Conservation (phyloP, 2,329 filamentous ascomycete species). For the Fusarium sp. region DNA sequence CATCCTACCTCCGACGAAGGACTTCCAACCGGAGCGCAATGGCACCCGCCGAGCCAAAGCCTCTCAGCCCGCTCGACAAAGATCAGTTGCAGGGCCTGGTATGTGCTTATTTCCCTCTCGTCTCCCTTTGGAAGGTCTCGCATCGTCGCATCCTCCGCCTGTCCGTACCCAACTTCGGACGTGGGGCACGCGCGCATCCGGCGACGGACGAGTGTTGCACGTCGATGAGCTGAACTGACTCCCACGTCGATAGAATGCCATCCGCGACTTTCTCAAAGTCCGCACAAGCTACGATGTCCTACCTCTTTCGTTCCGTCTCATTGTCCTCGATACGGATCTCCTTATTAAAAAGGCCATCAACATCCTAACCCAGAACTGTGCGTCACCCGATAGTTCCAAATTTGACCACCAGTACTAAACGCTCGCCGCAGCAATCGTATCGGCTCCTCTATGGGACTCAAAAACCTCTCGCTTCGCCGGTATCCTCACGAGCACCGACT, state of each 20-base stretch:
- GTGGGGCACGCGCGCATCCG: slow-evolving; percentile 32
- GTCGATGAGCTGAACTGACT: slow-evolving; percentile 21
- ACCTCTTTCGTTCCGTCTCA: slow-evolving; percentile 93
- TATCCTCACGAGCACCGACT: slow-evolving; percentile 93
- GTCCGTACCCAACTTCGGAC: slow-evolving; percentile 33
- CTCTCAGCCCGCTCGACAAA: slow-evolving; percentile 72
- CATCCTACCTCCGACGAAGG: slow-evolving; percentile 64
- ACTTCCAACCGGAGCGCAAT: slow-evolving; percentile 51
- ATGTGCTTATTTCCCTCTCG: slow-evolving; percentile 51
- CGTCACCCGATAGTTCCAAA: slow-evolving; percentile 34
- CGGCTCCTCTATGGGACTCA: slow-evolving; percentile 96
- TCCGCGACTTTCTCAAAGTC: slow-evolving; percentile 95
- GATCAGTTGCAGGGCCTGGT: slow-evolving; percentile 84
- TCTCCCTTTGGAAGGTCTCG: slow-evolving; percentile 9
- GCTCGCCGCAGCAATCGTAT: slow-evolving; percentile 81
- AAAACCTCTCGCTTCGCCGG: slow-evolving; percentile 92
- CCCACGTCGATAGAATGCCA: slow-evolving; percentile 72
- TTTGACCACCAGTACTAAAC: slow-evolving; percentile 29
- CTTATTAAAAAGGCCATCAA: slow-evolving; percentile 97
- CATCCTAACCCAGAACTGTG: slow-evolving; percentile 96
- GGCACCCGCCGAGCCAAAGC: slow-evolving; percentile 54
- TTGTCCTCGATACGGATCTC: slow-evolving; percentile 93
- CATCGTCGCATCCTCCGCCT: slow-evolving; percentile 16
- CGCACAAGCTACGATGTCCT: slow-evolving; percentile 98
- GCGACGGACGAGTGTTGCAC: slow-evolving; percentile 2